A percentile compares a stretch with the other conserved stretches of the same genome.
These are phyloP conservation scores for Mrakia gelida DNA, from an alignment of 768 basidiomycete species.

Conservation along the genomic window DNA sequence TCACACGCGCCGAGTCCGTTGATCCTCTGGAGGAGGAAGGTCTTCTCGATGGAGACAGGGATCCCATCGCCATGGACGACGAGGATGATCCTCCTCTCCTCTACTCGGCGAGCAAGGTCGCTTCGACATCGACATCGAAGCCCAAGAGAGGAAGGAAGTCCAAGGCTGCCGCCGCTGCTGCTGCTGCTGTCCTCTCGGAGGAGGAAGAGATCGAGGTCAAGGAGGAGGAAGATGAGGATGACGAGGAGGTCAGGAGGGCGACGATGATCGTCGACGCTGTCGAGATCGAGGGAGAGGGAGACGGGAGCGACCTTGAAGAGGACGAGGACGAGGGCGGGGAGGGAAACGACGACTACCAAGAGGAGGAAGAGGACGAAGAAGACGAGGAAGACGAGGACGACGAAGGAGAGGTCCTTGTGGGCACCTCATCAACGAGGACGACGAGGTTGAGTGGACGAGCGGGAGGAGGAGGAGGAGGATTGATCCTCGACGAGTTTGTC, in stretches of 20 bases:
- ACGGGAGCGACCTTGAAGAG: background rate
- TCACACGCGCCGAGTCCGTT: background rate
- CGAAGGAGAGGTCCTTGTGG: background rate
- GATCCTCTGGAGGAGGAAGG: constrained; percentile 1
- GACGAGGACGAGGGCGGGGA: background rate
- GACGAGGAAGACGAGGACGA: background rate
- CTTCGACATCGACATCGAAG: background rate
- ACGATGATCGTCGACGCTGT: background rate
- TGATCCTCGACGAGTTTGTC: background rate
- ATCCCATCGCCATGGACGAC: background rate
- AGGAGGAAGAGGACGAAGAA: background rate
- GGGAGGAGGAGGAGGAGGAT: background rate
- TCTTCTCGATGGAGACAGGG: background rate
- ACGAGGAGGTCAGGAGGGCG: background rate
- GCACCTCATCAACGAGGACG: background rate
- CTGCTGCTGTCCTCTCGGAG: too few species aligned
- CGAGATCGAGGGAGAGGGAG: too few species aligned
- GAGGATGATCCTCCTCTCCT: too few species aligned
- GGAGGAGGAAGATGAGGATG: background rate
- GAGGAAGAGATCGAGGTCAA: background rate
- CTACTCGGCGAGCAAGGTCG: background rate
- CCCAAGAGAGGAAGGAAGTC: background rate
- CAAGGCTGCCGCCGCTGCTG: too few species aligned
- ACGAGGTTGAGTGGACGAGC: background rate
- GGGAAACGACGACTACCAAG: background rate